Evolutionary conservation across 345 rosid species (phyloP).

Genomic region (Gossypium arboreum): DNA sequence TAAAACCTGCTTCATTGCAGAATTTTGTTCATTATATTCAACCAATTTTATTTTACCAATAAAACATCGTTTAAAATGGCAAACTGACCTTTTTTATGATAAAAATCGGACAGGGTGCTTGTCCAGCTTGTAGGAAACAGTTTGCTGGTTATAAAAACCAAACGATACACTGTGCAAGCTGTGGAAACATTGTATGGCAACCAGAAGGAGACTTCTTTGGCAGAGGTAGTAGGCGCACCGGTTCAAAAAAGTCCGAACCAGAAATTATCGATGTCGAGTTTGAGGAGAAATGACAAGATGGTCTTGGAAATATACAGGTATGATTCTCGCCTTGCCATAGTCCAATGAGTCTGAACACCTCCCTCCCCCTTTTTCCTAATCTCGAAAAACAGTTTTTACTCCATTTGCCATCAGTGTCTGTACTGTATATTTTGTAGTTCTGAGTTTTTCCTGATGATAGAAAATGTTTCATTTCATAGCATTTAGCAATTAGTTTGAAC

Average conservation of each 20-base stretch:
- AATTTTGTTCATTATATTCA: neutral
- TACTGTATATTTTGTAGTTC: constrained; percentile 1
- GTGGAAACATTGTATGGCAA: constrained; percentile 94
- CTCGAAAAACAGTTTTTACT: neutral
- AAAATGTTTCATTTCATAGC: neutral
- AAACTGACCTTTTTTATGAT: neutral
- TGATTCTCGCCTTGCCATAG: neutral
- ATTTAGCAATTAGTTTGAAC: neutral
- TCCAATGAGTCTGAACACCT: neutral
- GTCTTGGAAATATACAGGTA: neutral
- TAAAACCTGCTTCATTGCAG: neutral
- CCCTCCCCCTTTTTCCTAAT: neutral
- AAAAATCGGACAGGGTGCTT: constrained; percentile 55
- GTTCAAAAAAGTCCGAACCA: constrained; percentile 41
- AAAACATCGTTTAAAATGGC: neutral
- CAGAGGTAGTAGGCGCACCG: constrained; percentile 35
- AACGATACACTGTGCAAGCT: constrained; percentile 62
- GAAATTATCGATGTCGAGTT: constrained; percentile 84
- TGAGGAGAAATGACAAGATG: constrained; percentile 62
- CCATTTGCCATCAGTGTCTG: neutral
- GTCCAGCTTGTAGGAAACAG: constrained; percentile 89
- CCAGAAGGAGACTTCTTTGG: constrained; percentile 73
- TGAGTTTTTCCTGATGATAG: neutral
- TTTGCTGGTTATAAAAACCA: constrained; percentile 85
- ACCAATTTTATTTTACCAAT: neutral